Evolutionary conservation across 2,329 filamentous ascomycete genomes (phyloP).

Genomic region (Alternaria conjuncta): DNA sequence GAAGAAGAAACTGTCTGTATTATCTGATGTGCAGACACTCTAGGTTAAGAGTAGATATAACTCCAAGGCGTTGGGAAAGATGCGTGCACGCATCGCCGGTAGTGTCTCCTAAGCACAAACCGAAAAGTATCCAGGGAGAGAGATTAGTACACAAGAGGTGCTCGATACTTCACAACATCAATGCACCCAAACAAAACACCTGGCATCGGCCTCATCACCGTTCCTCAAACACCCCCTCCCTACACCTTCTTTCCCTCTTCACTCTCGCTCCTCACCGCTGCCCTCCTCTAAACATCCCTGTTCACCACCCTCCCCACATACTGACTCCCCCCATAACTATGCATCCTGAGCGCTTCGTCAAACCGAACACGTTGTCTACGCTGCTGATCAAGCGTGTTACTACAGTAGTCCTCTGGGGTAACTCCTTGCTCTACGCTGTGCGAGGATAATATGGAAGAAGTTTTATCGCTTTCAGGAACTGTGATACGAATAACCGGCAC

Average conservation of each 20-base stretch:
- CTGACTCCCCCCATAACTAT: background rate
- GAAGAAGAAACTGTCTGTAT: background rate
- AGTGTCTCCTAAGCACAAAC: too few species aligned
- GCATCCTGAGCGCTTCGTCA: background rate
- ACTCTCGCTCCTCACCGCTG: accelerated
- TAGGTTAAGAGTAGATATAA: accelerated
- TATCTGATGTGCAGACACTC: accelerated
- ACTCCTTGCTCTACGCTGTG: background rate
- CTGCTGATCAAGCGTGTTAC: background rate
- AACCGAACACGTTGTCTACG: background rate
- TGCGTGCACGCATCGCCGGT: too few species aligned
- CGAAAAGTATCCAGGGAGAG: too few species aligned
- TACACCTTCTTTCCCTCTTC: background rate
- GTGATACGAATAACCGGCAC: too few species aligned
- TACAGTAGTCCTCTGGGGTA: accelerated
- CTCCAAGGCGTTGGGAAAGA: accelerated
- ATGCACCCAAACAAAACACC: too few species aligned
- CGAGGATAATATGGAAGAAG: too few species aligned
- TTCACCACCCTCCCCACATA: background rate
- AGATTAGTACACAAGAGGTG: too few species aligned
- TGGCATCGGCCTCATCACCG: too few species aligned
- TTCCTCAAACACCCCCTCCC: background rate
- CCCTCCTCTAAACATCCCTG: background rate
- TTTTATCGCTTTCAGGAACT: too few species aligned
- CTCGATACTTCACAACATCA: too few species aligned